phyloP scores from a whole-genome alignment of 306 rosid genomes.

The Prunus padus region DNA sequence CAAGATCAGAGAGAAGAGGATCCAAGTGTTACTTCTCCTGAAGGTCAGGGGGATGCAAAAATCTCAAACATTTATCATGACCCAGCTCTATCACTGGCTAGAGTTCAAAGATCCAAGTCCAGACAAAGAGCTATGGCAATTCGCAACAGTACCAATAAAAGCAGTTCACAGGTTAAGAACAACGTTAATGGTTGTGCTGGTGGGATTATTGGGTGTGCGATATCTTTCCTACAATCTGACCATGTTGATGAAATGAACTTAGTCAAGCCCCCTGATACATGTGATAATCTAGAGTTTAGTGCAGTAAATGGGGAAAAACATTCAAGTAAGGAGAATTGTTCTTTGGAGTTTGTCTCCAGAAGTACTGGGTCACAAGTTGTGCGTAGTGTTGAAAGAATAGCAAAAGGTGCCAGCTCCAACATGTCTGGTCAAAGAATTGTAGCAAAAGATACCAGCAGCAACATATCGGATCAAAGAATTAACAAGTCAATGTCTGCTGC shows the following conservation, averaged over 20 bases:
- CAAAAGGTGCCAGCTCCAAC: slow-evolving; percentile 23
- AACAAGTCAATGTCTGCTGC: slow-evolving; percentile 16
- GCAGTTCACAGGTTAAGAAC: slow-evolving; percentile 28
- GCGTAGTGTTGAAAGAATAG: slow-evolving; percentile 16
- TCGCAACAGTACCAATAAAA: slow-evolving; percentile 60
- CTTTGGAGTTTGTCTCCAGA: slow-evolving; percentile 18
- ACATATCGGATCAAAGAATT: neutral
- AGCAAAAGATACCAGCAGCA: too few species aligned
- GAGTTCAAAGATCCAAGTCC: slow-evolving; percentile 79
- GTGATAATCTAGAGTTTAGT: slow-evolving; percentile 30
- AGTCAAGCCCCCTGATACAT: slow-evolving; percentile 37
- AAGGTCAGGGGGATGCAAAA: slow-evolving; percentile 24
- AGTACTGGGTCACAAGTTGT: slow-evolving; percentile 17
- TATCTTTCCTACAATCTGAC: slow-evolving; percentile 36
- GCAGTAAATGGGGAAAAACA: slow-evolving; percentile 20
- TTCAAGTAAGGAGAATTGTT: slow-evolving; percentile 24
- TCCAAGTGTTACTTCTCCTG: slow-evolving; percentile 26
- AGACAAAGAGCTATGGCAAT: slow-evolving; percentile 80
- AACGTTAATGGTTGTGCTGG: slow-evolving; percentile 33
- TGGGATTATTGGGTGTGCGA: slow-evolving; percentile 30
- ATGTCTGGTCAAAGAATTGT: neutral
- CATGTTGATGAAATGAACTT: slow-evolving; percentile 35
- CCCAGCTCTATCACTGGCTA: slow-evolving; percentile 63
- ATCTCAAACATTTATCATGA: slow-evolving; percentile 42
- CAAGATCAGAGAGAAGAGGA: slow-evolving; percentile 40